Evolutionary conservation across 1,284 basidiomycete species (phyloP).

Genomic region (Pascua guehoae): DNA sequence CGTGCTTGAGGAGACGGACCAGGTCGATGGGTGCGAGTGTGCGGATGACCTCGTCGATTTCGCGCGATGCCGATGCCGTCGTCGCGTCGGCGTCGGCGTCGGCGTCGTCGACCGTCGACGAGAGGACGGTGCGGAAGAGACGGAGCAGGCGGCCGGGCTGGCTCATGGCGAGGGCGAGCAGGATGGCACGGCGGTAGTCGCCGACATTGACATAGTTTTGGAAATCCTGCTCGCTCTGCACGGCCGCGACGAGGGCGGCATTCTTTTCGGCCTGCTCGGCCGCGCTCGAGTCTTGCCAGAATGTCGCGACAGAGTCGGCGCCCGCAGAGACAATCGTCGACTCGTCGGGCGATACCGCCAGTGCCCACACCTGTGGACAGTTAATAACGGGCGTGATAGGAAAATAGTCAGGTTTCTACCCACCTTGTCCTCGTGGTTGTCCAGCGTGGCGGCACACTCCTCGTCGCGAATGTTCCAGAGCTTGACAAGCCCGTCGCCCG

Average conservation of each 20-base stretch:
- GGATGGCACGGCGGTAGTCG: conserved; percentile 87
- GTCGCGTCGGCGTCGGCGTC: conserved; percentile 4
- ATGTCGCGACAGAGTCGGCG: conserved; percentile 86
- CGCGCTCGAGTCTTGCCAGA: conserved; percentile 91
- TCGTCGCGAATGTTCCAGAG: conserved; percentile 91
- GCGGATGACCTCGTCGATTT: conserved; percentile 77
- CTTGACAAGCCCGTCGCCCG: conserved; percentile 92
- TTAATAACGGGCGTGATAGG: conserved; percentile 7
- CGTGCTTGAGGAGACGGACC: conserved; percentile 73
- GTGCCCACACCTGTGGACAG: conserved; percentile 71
- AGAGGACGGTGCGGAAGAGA: conserved; percentile 67
- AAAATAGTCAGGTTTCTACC: conserved; percentile 22
- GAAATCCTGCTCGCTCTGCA: conserved; percentile 91
- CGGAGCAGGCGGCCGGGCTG: conserved; percentile 84
- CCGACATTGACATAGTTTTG: conserved; percentile 79
- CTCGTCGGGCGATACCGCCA: conserved; percentile 74
- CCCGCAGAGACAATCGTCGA: conserved; percentile 81
- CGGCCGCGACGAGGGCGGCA: conserved; percentile 63
- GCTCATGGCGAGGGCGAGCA: conserved; percentile 83
- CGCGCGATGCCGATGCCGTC: conserved; percentile 20
- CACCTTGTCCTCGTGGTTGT: conserved; percentile 95
- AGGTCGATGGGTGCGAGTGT: conserved; percentile 70
- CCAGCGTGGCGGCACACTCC: conserved; percentile 79
- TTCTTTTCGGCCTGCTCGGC: conserved; percentile 67
- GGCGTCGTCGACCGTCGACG: conserved; percentile 1